Base-by-base conservation (phyloP, 2,329 filamentous ascomycete genomes). In the Apiospora arundinis region DNA sequence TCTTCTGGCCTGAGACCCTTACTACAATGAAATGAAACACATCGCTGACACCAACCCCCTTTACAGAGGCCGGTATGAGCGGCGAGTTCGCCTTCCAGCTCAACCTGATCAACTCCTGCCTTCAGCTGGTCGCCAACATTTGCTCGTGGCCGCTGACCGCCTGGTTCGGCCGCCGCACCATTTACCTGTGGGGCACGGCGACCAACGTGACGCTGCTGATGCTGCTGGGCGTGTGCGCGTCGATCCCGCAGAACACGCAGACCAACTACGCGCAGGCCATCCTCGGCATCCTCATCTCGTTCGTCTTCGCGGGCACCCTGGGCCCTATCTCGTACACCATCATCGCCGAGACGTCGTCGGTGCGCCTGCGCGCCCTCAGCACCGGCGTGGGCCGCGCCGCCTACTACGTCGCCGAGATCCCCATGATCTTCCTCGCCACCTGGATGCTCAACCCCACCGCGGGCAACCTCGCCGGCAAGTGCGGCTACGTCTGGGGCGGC, bases 291-390 rank as follows among this genome's bases (percentile, higher is more conserved):
- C 73, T 83, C 60, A 83, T 78, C 71, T 81, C 80, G 0, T 80
- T 83, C 71, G 73, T 80, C 8, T 86, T 85, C 76, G 82, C 81
- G 74, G 75, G 81, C 69, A 85, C 83, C 0, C 77, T 85, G 16
- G 84, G 83, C 0, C 83, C 83, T 2, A 78, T 83, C 21, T 80
- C 80, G 21, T 85, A 83, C 73, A 77, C 80, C 8, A 78, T 85
- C 73, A 85, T 84, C 1, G 77, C 83, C 0, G 83, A 85, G 69
- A 81, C 80, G 16, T 81, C 82, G 0, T 83, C 83, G 0, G 80
- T 80, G 2, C 80, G 83, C 14, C 80, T 85, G 12, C 52, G 69
- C 44, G 63, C 71, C 21, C 69, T 70, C 23, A 69, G 69, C 21
- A 70, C 70, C 6, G 72, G 70, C 44, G 63, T 73, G 11, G 72